Conservation (phyloP, 495 filamentous ascomycete genomes). For the Pseudomonodictys pantanalensis region DNA sequence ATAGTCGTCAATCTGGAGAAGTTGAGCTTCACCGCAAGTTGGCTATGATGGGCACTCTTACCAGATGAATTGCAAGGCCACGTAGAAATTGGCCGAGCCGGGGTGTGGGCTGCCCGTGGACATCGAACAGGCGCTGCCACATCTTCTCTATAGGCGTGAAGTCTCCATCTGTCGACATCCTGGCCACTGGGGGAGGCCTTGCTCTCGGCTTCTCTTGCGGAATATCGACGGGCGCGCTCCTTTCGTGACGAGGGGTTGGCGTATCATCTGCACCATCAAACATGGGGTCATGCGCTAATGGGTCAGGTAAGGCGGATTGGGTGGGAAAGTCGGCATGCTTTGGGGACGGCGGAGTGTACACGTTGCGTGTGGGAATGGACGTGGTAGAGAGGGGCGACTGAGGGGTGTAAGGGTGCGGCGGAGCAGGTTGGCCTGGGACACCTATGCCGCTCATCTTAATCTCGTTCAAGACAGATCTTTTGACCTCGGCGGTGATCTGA, state of each 20-base stretch:
- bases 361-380: constrained; percentile 35
- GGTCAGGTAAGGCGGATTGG: constrained; percentile 33
- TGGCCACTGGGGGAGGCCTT: constrained; percentile 47
- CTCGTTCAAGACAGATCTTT: constrained; percentile 38
- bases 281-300: constrained; percentile 19
- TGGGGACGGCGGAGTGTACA: constrained; percentile 47
- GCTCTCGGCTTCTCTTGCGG: constrained; percentile 32
- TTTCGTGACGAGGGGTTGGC: constrained; percentile 46
- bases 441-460: constrained; percentile 28
- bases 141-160: constrained; percentile 63
- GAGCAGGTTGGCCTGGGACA: constrained; percentile 12
- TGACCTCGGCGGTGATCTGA: constrained; percentile 41
- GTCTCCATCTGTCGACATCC: constrained; percentile 50
- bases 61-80: constrained; percentile 75
- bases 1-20: constrained; percentile 69
- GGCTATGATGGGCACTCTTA: constrained; percentile 40
- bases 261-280: constrained; percentile 41
- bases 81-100: constrained; percentile 70
- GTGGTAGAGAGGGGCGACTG: constrained; percentile 33
- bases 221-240: constrained; percentile 25
- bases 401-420: constrained; percentile 21
- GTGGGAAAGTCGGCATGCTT: constrained; percentile 25
- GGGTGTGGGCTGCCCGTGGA: constrained; percentile 60
- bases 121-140: constrained; percentile 77
- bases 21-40: neutral